Conservation (phyloP, 768 basidiomycete species). For the Suillus plorans region DNA sequence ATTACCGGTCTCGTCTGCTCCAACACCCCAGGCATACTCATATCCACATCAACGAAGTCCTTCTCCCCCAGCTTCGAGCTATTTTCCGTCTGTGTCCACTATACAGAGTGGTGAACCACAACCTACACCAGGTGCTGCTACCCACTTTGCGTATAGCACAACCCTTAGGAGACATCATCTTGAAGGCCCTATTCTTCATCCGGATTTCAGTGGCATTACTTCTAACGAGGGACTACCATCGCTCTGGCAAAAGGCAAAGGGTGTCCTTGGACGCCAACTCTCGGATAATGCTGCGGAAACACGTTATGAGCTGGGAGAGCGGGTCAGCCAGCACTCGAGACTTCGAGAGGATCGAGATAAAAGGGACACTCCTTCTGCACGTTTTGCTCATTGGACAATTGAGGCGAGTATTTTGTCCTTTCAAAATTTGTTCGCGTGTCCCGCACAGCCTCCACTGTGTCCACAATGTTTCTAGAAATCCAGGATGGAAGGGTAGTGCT, state of each 20-base stretch:
- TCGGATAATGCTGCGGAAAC: constrained; percentile 34
- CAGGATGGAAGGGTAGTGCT: constrained; percentile 8
- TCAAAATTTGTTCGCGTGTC: not conserved
- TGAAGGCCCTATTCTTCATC: constrained; percentile 49
- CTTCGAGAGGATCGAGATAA: constrained; percentile 28
- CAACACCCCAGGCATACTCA: constrained; percentile 8
- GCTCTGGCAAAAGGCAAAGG: constrained; percentile 47
- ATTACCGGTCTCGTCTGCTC: constrained; percentile 14
- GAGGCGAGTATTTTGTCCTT: constrained; percentile 45
- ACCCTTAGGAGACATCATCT: constrained; percentile 68
- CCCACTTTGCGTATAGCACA: constrained; percentile 84
- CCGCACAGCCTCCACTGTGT: constrained; percentile 1
- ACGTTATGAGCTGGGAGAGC: constrained; percentile 35
- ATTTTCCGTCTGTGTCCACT: constrained; percentile 64
- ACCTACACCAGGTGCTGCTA: constrained; percentile 60
- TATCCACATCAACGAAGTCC: constrained; percentile 31
- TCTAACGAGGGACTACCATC: constrained; percentile 36
- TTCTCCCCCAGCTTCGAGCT: constrained; percentile 80
- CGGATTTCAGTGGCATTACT: constrained; percentile 32
- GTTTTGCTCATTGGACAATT: constrained; percentile 64
- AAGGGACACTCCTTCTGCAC: constrained; percentile 59
- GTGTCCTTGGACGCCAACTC: constrained; percentile 27
- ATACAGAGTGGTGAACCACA: constrained; percentile 48
- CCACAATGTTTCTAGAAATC: constrained; percentile 6
- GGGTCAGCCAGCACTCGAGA: constrained; percentile 10